Conservation (phyloP, 495 filamentous ascomycete genomes). For the Trichoderma erinaceum region DNA sequence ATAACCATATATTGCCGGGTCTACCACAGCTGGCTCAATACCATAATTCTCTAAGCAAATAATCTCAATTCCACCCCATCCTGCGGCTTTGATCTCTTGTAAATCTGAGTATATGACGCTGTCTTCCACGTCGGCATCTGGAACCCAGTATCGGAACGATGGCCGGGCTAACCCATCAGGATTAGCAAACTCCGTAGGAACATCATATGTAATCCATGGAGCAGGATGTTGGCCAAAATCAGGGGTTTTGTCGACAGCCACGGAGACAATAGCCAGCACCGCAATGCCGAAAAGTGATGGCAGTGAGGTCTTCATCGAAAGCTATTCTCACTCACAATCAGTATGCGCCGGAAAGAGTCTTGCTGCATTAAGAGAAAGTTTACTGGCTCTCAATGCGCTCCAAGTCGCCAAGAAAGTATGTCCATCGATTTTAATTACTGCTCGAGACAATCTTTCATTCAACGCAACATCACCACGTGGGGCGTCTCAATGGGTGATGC, state of each 20-base stretch:
- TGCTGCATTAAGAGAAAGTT: background rate
- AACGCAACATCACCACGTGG: background rate
- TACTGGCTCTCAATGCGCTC: background rate
- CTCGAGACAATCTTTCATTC: background rate
- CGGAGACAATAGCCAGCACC: background rate
- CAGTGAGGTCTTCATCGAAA: background rate
- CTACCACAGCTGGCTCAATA: constrained; percentile 13
- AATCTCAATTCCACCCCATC: constrained; percentile 11
- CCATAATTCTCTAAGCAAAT: constrained; percentile 14
- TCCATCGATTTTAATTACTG: background rate
- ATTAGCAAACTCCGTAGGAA: constrained; percentile 5
- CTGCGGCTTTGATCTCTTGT: constrained; percentile 11
- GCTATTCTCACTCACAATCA: background rate
- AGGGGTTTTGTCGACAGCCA: background rate
- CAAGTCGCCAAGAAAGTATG: background rate
- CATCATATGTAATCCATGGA: constrained; percentile 10
- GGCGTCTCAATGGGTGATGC: background rate
- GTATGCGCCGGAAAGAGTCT: background rate
- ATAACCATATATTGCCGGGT: constrained; percentile 14
- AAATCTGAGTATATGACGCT: constrained; percentile 10
- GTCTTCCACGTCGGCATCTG: constrained; percentile 14
- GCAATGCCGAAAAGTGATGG: background rate
- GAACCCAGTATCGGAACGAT: constrained; percentile 15
- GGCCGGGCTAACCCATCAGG: constrained; percentile 7
- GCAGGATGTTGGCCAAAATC: constrained; percentile 6